These are phyloP conservation scores for Ophiosphaerella korrae DNA, from an alignment of 2,329 filamentous ascomycete genomes.

Conservation along the genomic window DNA sequence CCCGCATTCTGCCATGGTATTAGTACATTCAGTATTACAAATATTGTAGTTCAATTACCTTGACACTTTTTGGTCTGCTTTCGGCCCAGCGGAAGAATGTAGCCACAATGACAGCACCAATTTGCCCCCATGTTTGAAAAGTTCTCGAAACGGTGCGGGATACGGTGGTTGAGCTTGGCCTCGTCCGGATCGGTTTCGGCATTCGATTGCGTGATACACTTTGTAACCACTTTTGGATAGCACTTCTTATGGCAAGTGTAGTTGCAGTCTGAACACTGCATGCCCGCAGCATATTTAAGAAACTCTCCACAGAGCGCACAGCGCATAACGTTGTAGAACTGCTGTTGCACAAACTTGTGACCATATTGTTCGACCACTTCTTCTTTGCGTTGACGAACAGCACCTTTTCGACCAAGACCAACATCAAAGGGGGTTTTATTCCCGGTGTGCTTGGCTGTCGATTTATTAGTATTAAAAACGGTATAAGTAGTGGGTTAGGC, in stretches of 20 bases:
- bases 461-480: constrained; percentile 22
- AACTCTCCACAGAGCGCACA: constrained; percentile 98
- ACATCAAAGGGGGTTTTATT: constrained; percentile 83
- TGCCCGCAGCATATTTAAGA: constrained; percentile 96
- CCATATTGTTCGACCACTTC: constrained; percentile 98
- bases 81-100: constrained; percentile 90
- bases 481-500: constrained; percentile 13
- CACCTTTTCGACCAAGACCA: constrained; percentile 91
- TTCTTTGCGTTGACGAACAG: constrained; percentile 96
- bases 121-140: constrained; percentile 98
- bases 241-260: constrained; percentile 99
- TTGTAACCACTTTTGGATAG: constrained; percentile 94
- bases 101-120: constrained; percentile 99
- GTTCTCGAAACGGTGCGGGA: constrained; percentile 95
- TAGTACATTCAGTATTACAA: constrained; percentile 17
- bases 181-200: constrained; percentile 98
- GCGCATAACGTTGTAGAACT: constrained; percentile 99
- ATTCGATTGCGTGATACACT: constrained; percentile 99
- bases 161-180: constrained; percentile 99
- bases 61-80: constrained; percentile 93
- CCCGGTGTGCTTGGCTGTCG: constrained; percentile 77
- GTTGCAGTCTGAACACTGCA: constrained; percentile 99
- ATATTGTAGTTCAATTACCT: constrained; percentile 59
- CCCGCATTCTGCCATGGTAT: constrained; percentile 71
- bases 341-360: constrained; percentile 97